Evolutionary conservation across 257 asterid genomes (phyloP), one percentile per base, ranked within the genome.

Genomic region (Solanum bukasovii): DNA sequence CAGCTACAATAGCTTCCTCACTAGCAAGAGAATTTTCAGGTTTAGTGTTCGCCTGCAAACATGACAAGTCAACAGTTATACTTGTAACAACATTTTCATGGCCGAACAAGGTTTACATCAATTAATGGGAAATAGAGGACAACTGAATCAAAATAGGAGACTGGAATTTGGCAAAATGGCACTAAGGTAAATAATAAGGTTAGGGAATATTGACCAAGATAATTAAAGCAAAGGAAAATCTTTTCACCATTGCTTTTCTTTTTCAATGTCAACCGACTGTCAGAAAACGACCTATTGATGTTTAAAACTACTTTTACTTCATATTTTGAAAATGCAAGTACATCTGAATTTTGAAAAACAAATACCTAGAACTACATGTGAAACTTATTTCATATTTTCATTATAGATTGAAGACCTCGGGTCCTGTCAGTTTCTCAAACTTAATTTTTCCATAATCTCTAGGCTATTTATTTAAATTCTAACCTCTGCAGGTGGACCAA

Each of bases 1-100:
- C 98, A 82, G 94, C 93, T 86, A 96, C 91, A 46, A 90, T 90
- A 71, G 98, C 95, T 90, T 96, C 98, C 91, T 96, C 98, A 86
- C 91, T 90, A 84, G 95, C 90, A 91, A 91, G 89, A 89, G 93
- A 93, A 74, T 89, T 85, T 84, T 93, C 88, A 59, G 94, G 90
- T 84, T 92, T 93, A 84, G 84, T 87, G 87, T 90, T 91, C 84
- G 91, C 88, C 99, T 96, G 94, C 90, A 91, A 44, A 65, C 63
- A 63, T 84, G 90, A 83, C 59, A 23, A 91, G 73, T 71, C 42
- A 86, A 31, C 25, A 71, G 52, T 89, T 84, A 81, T 73, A 84
- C 68, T 29, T 16, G 42, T 81, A 46, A 91, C 90, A 74, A 98
- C 93, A 90, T 95, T 98, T 91, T 95, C 98, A 87, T 91, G 73